These are phyloP conservation scores for Hagleromyces aurorensis DNA, from an alignment of 805 yeast genomes.

Conservation along the genomic window DNA sequence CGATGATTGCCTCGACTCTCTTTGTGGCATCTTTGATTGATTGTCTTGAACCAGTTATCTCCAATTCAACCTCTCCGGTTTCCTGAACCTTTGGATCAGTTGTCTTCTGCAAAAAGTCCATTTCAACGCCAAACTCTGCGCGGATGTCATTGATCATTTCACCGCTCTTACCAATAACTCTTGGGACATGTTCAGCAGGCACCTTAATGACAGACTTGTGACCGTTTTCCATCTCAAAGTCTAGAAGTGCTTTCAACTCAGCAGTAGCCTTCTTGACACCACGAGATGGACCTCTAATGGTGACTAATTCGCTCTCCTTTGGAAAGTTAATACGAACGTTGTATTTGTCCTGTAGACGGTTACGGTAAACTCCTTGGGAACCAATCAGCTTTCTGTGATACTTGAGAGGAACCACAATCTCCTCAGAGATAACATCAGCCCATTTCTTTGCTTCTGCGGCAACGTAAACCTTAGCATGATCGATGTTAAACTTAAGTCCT, in stretches of 20 bases:
- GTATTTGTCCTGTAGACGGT: slow-evolving; percentile 82
- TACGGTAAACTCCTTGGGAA: slow-evolving; percentile 68
- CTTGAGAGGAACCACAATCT: slow-evolving; percentile 63
- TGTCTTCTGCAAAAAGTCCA: slow-evolving; percentile 34
- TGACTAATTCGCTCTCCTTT: slow-evolving; percentile 49
- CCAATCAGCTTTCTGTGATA: slow-evolving; percentile 83
- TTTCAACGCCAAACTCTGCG: slow-evolving; percentile 49
- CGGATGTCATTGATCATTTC: slow-evolving; percentile 74
- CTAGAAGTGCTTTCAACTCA: slow-evolving; percentile 73
- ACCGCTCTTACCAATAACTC: slow-evolving; percentile 86
- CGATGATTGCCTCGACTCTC: slow-evolving; percentile 54
- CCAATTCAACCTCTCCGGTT: slow-evolving; percentile 50
- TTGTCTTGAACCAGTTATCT: slow-evolving; percentile 67
- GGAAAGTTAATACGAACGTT: slow-evolving; percentile 77
- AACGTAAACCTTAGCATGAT: slow-evolving; percentile 58
- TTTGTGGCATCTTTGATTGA: slow-evolving; percentile 66
- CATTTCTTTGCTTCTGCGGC: slow-evolving; percentile 55
- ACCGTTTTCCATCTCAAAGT: slow-evolving; percentile 84
- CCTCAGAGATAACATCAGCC: slow-evolving; percentile 70
- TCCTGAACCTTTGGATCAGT: slow-evolving; percentile 39
- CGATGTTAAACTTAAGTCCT: slow-evolving; percentile 75
- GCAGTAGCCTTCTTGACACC: slow-evolving; percentile 78
- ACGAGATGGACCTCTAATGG: slow-evolving; percentile 81
- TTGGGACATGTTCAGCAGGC: slow-evolving; percentile 67
- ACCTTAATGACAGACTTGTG: slow-evolving; percentile 54